Conservation (phyloP, 805 yeast species). For the Metschnikowia continentalis region DNA sequence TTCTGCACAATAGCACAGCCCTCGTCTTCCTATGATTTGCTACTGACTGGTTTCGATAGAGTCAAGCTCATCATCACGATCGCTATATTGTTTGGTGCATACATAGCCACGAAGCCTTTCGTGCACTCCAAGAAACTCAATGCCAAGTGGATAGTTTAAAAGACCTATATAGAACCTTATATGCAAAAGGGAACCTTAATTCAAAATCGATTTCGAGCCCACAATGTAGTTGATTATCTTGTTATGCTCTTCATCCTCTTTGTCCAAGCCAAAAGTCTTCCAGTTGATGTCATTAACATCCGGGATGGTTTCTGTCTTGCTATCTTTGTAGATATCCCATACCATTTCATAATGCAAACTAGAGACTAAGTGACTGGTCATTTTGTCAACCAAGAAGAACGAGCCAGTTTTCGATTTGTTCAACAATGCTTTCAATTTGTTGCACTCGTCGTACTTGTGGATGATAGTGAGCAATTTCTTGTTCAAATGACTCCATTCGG, state of each 20-base stretch:
- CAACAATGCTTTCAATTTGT: slow-evolving; percentile 8
- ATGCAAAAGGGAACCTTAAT: neutral
- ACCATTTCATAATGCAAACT: slow-evolving; percentile 37
- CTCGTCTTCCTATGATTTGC: slow-evolving; percentile 75
- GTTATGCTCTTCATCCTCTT: slow-evolving; percentile 10
- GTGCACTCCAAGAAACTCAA: slow-evolving; percentile 52
- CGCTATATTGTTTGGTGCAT: slow-evolving; percentile 42
- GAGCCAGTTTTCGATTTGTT: slow-evolving; percentile 10
- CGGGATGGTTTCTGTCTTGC: slow-evolving; percentile 6
- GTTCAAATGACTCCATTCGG: slow-evolving; percentile 9
- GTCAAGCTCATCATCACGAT: slow-evolving; percentile 60
- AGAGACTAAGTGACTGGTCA: slow-evolving; percentile 33
- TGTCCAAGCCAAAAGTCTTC: slow-evolving; percentile 29
- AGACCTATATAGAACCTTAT: neutral
- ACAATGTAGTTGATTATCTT: slow-evolving; percentile 11
- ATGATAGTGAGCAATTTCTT: slow-evolving; percentile 13
- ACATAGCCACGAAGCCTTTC: slow-evolving; percentile 52
- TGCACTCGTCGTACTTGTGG: slow-evolving; percentile 12
- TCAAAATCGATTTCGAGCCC: slow-evolving; percentile 8
- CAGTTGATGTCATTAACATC: slow-evolving; percentile 18
- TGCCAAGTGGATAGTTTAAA: slow-evolving; percentile 45
- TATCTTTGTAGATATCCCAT: slow-evolving; percentile 33
- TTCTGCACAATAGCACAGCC: slow-evolving; percentile 80
- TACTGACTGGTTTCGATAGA: slow-evolving; percentile 66
- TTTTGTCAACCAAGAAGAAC: slow-evolving; percentile 30